phyloP scores from a whole-genome alignment of 176 grass and related monocot species.

The Calamus simplicifolius region DNA sequence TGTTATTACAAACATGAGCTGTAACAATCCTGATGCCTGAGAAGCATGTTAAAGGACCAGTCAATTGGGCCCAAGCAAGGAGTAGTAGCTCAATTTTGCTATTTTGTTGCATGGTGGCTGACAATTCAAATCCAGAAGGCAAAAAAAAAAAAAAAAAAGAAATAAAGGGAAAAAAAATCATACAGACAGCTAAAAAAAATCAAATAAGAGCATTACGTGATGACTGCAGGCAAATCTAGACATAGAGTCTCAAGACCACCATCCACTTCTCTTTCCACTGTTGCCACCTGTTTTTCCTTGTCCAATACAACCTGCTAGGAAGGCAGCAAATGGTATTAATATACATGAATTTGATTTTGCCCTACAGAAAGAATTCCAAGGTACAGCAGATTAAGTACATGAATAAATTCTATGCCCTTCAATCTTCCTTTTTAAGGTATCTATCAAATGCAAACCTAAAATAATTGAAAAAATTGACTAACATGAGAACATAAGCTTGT shows the following conservation, averaged over 20 bases:
- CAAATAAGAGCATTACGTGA: constrained; percentile 50
- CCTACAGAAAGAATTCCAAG: neutral
- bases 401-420: too few relatives aligned
- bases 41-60: too few relatives aligned
- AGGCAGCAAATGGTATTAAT: neutral
- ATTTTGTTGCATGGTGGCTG: too few relatives aligned
- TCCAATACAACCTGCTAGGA: constrained; percentile 64
- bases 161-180: neutral
- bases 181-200: neutral
- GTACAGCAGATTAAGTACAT: neutral
- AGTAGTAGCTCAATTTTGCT: too few relatives aligned
- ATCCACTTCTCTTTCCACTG: constrained; percentile 71
- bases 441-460: too few relatives aligned
- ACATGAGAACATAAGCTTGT: too few relatives aligned
- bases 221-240: constrained; percentile 80
- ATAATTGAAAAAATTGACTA: too few relatives aligned
- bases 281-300: constrained; percentile 62
- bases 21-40: too few relatives aligned
- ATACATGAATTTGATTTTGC: neutral
- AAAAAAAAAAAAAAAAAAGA: neutral
- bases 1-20: too few relatives aligned
- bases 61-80: too few relatives aligned
- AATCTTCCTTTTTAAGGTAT: too few relatives aligned
- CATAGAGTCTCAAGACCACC: constrained; percentile 73
- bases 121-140: neutral